These are phyloP conservation scores for Neurospora intermedia DNA, from an alignment of 495 filamentous ascomycete genomes.

Conservation along the genomic window DNA sequence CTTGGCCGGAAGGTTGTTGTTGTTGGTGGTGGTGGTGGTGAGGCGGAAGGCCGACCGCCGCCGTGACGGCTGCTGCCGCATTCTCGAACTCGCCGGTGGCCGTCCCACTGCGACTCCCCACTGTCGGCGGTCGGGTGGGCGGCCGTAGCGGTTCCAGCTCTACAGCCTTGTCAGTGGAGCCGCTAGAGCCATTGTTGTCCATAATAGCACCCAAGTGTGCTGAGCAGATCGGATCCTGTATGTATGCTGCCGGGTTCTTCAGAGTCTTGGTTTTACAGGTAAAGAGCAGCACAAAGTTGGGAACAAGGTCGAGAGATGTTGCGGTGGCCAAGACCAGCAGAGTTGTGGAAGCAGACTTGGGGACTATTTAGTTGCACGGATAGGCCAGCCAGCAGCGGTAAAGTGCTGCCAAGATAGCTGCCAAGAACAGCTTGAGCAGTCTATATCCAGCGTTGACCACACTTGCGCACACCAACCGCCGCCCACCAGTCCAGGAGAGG, in stretches of 20 bases:
- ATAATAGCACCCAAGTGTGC: not conserved
- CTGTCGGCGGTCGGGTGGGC: not conserved
- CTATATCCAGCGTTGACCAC: conserved; percentile 11
- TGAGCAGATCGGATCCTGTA: not conserved
- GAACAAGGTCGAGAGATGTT: not conserved
- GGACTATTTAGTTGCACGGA: not conserved
- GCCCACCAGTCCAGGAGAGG: not conserved
- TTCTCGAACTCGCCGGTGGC: not conserved
- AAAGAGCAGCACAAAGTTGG: not conserved
- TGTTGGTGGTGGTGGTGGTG: not conserved
- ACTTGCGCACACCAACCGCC: not conserved
- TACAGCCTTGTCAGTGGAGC: not conserved
- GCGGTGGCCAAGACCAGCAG: not conserved
- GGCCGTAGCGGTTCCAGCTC: not conserved
- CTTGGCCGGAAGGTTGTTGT: not conserved
- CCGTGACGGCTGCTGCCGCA: not conserved
- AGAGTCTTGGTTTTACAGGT: not conserved
- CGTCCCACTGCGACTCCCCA: not conserved
- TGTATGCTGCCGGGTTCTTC: too few species aligned
- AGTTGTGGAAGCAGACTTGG: not conserved
- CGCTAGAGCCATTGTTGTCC: not conserved
- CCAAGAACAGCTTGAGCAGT: conserved; percentile 1
- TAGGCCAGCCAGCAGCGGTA: not conserved
- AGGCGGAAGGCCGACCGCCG: not conserved
- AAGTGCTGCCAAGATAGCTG: conserved; percentile 1